Conservation (phyloP, 2,329 filamentous ascomycete species). For the Didymella lethalis region DNA sequence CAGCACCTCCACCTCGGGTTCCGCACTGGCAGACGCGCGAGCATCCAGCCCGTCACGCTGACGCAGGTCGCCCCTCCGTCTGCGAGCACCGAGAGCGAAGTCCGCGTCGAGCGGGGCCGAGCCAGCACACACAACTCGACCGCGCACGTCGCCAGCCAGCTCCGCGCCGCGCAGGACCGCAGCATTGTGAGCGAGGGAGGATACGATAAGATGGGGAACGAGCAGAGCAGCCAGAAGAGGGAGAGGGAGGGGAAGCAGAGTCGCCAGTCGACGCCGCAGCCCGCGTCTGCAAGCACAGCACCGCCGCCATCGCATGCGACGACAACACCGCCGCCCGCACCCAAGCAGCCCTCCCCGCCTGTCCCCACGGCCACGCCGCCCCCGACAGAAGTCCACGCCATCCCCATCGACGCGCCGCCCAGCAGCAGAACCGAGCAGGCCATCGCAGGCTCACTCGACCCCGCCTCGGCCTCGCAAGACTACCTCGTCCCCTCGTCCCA, state of each 20-base stretch:
- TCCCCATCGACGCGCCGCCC: constrained; percentile 44
- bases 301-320: constrained; percentile 43
- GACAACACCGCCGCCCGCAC: constrained; percentile 29
- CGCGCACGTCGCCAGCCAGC: constrained; percentile 37
- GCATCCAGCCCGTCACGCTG: constrained; percentile 52
- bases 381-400: constrained; percentile 44
- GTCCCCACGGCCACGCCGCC: constrained; percentile 7
- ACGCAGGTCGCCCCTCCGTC: constrained; percentile 50
- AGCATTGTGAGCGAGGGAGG: constrained; percentile 26
- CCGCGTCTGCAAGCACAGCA: constrained; percentile 7
- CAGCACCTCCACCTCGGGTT: constrained; percentile 26
- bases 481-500: constrained; percentile 53
- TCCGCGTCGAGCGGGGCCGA: constrained; percentile 41
- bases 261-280: constrained; percentile 20
- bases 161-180: constrained; percentile 44
- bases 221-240: constrained; percentile 48
- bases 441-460: constrained; percentile 35
- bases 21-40: constrained; percentile 50
- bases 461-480: constrained; percentile 44
- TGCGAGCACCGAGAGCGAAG: constrained; percentile 46
- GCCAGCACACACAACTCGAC: constrained; percentile 40
- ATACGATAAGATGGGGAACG: constrained; percentile 49
- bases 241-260: constrained; percentile 12
- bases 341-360: constrained; percentile 10
- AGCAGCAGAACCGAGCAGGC: constrained; percentile 21